phyloP scores from a whole-genome alignment of 2,329 filamentous ascomycete genomes.

The Alternaria incomplexa region DNA sequence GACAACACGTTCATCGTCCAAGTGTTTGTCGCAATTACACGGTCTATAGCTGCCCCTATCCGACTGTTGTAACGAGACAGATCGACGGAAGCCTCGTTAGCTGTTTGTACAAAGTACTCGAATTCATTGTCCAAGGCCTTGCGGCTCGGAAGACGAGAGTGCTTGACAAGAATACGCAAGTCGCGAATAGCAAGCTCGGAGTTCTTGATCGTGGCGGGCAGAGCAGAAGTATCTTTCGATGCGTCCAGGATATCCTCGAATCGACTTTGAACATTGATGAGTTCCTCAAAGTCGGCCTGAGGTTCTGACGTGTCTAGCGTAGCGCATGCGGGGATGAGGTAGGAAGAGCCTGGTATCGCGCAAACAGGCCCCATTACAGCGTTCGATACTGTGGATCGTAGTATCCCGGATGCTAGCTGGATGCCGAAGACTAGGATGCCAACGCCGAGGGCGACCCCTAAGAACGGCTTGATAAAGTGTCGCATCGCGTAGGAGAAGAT shows the following conservation, averaged over 20 bases:
- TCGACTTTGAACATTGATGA: conserved; percentile 75
- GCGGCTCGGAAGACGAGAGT: conserved; percentile 70
- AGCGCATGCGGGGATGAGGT: conserved; percentile 69
- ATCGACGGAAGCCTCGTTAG: conserved; percentile 67
- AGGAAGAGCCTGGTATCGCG: conserved; percentile 68
- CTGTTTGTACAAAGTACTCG: conserved; percentile 74
- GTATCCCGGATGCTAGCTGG: conserved; percentile 61
- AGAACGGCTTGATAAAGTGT: conserved; percentile 67
- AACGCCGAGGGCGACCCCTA: conserved; percentile 63
- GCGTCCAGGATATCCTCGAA: conserved; percentile 78
- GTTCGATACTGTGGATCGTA: conserved; percentile 66
- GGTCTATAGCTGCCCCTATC: conserved; percentile 75
- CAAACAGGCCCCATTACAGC: conserved; percentile 74
- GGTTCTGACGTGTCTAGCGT: conserved; percentile 13
- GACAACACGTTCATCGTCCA: conserved; percentile 76
- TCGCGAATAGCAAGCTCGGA: conserved; percentile 77
- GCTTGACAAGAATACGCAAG: conserved; percentile 72
- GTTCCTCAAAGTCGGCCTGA: conserved; percentile 69
- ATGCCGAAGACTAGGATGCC: conserved; percentile 62
- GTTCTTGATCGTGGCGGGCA: conserved; percentile 81
- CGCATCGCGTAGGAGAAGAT: conserved; percentile 65
- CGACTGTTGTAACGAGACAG: conserved; percentile 78
- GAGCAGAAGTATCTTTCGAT: conserved; percentile 67
- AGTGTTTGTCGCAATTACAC: conserved; percentile 74
- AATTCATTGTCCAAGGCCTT: conserved; percentile 78